These are phyloP conservation scores for Lachancea kluyveri DNA, from an alignment of 805 yeast genomes.

Conservation along the genomic window DNA sequence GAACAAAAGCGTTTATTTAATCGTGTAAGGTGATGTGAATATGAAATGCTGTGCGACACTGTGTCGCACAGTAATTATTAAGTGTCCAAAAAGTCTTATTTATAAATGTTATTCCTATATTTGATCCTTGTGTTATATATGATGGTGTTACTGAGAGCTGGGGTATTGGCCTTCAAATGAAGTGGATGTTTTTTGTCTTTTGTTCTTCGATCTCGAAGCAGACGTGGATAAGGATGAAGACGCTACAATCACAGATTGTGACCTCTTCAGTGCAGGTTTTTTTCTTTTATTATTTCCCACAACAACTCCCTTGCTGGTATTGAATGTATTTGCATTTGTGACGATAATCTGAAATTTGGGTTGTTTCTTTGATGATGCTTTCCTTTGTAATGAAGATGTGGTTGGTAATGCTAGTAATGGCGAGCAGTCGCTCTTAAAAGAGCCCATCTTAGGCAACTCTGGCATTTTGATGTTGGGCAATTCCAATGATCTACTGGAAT, in stretches of 20 bases:
- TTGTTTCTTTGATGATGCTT: constrained; percentile 20
- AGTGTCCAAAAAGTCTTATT: too few relatives aligned
- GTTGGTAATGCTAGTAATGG: constrained; percentile 6
- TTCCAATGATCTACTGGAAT: constrained; percentile 3
- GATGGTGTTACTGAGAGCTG: constrained; percentile 2
- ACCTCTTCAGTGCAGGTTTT: constrained; percentile 18
- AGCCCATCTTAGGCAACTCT: constrained; percentile 33
- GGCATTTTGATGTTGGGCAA: constrained; percentile 20
- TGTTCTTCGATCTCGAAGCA: too few relatives aligned
- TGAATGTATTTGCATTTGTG: constrained; percentile 29
- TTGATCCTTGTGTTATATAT: too few relatives aligned
- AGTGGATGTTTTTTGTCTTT: constrained; percentile 1
- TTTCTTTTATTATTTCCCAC: constrained; percentile 8
- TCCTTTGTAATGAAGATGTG: constrained; percentile 6
- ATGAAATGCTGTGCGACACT: too few relatives aligned
- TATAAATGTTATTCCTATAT: too few relatives aligned
- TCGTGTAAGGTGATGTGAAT: too few relatives aligned
- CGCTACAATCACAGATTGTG: constrained; percentile 21
- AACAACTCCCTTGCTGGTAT: constrained; percentile 11
- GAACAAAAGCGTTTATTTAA: too few relatives aligned
- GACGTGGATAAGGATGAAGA: too few relatives aligned
- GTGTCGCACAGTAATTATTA: too few relatives aligned
- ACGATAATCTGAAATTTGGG: constrained; percentile 32
- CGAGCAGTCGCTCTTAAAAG: constrained; percentile 25
- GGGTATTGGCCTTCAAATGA: constrained; percentile 2